A percentile compares a stretch with the other conserved stretches of the same genome.
Evolutionary conservation across 805 yeast species (phyloP).

Genomic region (Candida rishiriensis): DNA sequence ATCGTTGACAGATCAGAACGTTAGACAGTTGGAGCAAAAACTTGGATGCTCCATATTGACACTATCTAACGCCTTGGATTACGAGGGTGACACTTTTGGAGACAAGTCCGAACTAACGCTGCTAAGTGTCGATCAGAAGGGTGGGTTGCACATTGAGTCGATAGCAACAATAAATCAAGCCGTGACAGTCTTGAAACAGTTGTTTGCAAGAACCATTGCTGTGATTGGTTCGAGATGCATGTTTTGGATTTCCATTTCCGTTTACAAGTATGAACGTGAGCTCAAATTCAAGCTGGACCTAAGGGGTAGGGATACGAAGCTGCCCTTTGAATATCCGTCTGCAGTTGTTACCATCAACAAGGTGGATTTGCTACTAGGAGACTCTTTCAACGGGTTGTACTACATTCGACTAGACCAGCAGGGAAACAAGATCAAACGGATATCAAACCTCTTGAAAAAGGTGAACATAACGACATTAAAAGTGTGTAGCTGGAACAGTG

Average conservation of each 20-base stretch:
- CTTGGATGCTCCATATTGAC: slow-evolving; percentile 12
- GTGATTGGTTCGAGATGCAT: slow-evolving; percentile 12
- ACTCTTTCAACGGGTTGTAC: slow-evolving; percentile 20
- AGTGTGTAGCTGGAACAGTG: slow-evolving; percentile 9
- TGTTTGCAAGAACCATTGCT: not conserved
- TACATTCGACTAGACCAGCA: slow-evolving; percentile 4
- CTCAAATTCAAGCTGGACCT: slow-evolving; percentile 6
- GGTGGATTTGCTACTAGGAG: slow-evolving; percentile 12
- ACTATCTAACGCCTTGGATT: slow-evolving; percentile 5
- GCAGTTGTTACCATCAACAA: not conserved
- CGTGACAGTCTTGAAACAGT: not conserved
- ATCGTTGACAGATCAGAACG: slow-evolving; percentile 5
- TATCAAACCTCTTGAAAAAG: not conserved
- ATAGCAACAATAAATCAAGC: slow-evolving; percentile 11
- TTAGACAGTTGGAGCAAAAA: not conserved
- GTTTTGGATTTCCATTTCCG: slow-evolving; percentile 7
- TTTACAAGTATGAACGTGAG: slow-evolving; percentile 3
- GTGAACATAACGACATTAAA: slow-evolving; percentile 4
- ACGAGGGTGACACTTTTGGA: slow-evolving; percentile 3
- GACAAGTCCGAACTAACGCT: slow-evolving; percentile 8
- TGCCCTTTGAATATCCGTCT: slow-evolving; percentile 4
- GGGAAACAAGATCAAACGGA: slow-evolving; percentile 1
- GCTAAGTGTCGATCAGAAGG: slow-evolving; percentile 7
- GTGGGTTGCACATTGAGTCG: slow-evolving; percentile 6
- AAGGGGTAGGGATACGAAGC: not conserved